Base-by-base conservation (phyloP, 2,329 filamentous ascomycete genomes). In the Trichoderma lentiforme region DNA sequence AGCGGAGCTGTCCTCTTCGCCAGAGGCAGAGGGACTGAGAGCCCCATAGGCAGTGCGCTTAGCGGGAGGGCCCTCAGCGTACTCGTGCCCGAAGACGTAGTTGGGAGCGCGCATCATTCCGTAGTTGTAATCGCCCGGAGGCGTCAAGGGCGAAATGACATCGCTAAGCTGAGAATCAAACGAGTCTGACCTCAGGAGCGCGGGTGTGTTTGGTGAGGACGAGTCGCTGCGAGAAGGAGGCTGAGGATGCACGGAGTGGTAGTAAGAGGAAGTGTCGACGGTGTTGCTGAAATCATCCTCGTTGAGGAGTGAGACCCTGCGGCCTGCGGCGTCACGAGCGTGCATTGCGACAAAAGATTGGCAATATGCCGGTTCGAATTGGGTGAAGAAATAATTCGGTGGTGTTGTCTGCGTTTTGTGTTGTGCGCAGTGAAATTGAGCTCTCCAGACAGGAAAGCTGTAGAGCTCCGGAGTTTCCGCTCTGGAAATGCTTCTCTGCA, bases 101-200 rank as follows among this genome's bases (percentile, higher is more conserved):
- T 85, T 80, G 56, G 81, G 81, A 57, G 75, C 75, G 74, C 82
- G 80, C 21, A 80, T 77, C 75, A 32, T 34, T 60, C 18, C 30
- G 30, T 83, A 85, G 60, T 83, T 79, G 72, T 82, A 84, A 36
- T 82, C 80, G 32, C 84, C 82, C 34, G 83, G 83, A 1, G 88
- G 88, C 0, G 88, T 90, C 72, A 88, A 75, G 28, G 89, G 89
- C 1, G 88, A 88, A 24, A 83, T 77, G 34, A 86, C 84, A 70
- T 88, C 88, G 76, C 86, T 88, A 75, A 83, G 83, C 73, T 88
- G 86, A 12, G 88, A 90, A 77, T 90, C 89, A 78, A 88, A 90
- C 0, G 89, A 90, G 75, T 89, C 83, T 67, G 88, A 89, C 57
- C 88, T 86, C 64, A 87, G 80, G n/a, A 91, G 84, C 75, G 87